These are phyloP conservation scores for Pilatotrama ljubarskyi DNA, from an alignment of 768 basidiomycete species.

Conservation along the genomic window DNA sequence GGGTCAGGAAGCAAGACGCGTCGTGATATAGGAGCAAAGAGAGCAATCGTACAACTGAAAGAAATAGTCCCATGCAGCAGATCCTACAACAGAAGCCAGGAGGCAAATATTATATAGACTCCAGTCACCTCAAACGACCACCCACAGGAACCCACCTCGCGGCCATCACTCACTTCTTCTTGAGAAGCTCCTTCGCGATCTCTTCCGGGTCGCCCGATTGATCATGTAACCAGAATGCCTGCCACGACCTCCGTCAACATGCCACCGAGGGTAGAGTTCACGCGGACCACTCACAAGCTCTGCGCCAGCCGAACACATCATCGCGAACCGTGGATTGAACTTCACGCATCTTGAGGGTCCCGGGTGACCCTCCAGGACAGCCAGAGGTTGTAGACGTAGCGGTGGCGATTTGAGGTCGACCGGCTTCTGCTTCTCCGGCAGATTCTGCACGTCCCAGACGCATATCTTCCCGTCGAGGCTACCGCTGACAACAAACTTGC, in stretches of 20 bases:
- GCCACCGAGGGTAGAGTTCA: background rate
- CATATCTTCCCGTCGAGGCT: conserved; percentile 81
- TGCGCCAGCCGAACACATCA: conserved; percentile 83
- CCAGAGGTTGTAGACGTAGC: conserved; percentile 49
- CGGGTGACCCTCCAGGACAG: conserved; percentile 72
- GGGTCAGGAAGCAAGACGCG: background rate
- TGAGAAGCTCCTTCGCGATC: conserved; percentile 66
- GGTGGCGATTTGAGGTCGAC: conserved; percentile 58
- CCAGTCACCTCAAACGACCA: background rate
- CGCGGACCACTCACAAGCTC: conserved; percentile 62
- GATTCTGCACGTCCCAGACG: conserved; percentile 81
- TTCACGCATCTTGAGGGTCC: conserved; percentile 83
- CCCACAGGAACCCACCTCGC: background rate
- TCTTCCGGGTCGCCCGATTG: conserved; percentile 68
- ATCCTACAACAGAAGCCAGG: conserved; percentile 2
- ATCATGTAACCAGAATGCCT: conserved; percentile 74
- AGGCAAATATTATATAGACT: background rate
- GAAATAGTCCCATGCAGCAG: background rate
- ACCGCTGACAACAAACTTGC: conserved; percentile 85
- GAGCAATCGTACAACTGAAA: background rate
- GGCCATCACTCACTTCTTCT: conserved; percentile 40
- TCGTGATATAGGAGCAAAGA: background rate
- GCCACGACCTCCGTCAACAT: conserved; percentile 1
- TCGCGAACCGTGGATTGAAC: conserved; percentile 87
- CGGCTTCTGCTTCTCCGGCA: conserved; percentile 52